phyloP scores from a whole-genome alignment of 495 filamentous ascomycete species.

The Penicillium parvum region DNA sequence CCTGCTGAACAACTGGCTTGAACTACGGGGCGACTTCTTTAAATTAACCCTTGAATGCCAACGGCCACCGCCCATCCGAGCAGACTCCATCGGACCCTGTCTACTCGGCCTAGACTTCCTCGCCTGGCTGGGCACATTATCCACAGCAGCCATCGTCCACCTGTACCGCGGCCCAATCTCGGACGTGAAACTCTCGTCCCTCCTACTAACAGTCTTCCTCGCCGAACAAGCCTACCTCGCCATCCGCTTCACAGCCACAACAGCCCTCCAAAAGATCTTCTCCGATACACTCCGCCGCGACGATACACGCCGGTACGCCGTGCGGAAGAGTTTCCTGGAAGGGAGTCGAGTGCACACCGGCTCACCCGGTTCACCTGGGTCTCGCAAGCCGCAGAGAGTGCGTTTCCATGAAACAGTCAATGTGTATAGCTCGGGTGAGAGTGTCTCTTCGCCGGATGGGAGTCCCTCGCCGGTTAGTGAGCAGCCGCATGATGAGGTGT shows the following conservation, averaged over 20 bases:
- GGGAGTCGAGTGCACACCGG: slow-evolving; percentile 3
- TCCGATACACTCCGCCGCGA: slow-evolving; percentile 74
- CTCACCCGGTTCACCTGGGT: slow-evolving; percentile 2
- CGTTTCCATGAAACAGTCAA: slow-evolving; percentile 40
- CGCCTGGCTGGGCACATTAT: slow-evolving; percentile 83
- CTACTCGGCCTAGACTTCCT: slow-evolving; percentile 80
- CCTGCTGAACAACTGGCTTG: slow-evolving; percentile 91
- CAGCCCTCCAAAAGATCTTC: slow-evolving; percentile 68
- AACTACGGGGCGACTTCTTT: slow-evolving; percentile 84
- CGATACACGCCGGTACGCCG: slow-evolving; percentile 61
- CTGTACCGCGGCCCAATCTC: slow-evolving; percentile 65
- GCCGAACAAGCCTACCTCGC: slow-evolving; percentile 80
- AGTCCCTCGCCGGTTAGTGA: slow-evolving; percentile 13
- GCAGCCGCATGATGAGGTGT: slow-evolving; percentile 19
- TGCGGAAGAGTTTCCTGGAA: slow-evolving; percentile 65
- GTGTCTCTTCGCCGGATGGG: slow-evolving; percentile 7
- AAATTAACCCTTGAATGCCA: slow-evolving; percentile 89
- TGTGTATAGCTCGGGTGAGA: slow-evolving; percentile 28
- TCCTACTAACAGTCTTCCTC: slow-evolving; percentile 74
- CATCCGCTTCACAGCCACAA: slow-evolving; percentile 60
- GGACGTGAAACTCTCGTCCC: slow-evolving; percentile 63
- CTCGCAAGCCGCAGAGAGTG: slow-evolving; percentile 26
- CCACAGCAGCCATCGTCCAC: slow-evolving; percentile 78
- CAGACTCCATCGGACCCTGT: slow-evolving; percentile 92
- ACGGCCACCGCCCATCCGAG: slow-evolving; percentile 79